Evolutionary conservation across 371 early-diverging fungal genomes (phyloP), one percentile per base, ranked within the genome.

Genomic region (Rhizopus stolonifer): DNA sequence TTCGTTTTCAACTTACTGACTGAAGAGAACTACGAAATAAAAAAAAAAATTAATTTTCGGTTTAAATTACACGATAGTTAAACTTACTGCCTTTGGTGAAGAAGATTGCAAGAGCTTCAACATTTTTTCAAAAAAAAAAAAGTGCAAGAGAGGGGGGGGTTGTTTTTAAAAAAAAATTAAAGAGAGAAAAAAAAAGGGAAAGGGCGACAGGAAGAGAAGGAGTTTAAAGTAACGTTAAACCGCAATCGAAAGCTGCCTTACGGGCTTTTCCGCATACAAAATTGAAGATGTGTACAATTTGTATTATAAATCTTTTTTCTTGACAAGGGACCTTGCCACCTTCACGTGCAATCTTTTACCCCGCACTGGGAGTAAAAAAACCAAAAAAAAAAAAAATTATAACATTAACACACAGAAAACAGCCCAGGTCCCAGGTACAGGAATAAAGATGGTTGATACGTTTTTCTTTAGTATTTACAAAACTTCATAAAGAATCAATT

Each of bases 91-190:
- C 46, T 55, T 60, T 21, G 64, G 49, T 47, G 59, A 64, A 50
- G 65, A 54, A 53, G 60, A 60, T 49, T 65, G 60, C 44, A 65
- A 54, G 21, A 65, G 54, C 55, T 60, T 65, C 65, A 65, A 60
- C 65, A 65, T 65, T 15, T 46, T 40, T 40, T 39, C 34, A 21
- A 7, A 10, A 9, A 18, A 33, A 45, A 31, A 38, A 31, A 46
- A 52, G 36, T 40, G 36, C 36, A 46, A 46, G 51, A 40, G 46
- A 59, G 58, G 44, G 56, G 49, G 49, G 60, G 65, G 58, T 53
- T 23, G 44, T 60, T 21, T 33, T 49, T 46, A 39, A 32, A 32
- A 48, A 42, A 43, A 48, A 43, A 15, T 39, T 24, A 52, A 48
- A 52, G 34, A 26, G 13, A 42, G 47, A 52, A 48, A 46, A 56